phyloP scores from a whole-genome alignment of 805 yeast species.

The Zygotorulaspora danielsina region DNA sequence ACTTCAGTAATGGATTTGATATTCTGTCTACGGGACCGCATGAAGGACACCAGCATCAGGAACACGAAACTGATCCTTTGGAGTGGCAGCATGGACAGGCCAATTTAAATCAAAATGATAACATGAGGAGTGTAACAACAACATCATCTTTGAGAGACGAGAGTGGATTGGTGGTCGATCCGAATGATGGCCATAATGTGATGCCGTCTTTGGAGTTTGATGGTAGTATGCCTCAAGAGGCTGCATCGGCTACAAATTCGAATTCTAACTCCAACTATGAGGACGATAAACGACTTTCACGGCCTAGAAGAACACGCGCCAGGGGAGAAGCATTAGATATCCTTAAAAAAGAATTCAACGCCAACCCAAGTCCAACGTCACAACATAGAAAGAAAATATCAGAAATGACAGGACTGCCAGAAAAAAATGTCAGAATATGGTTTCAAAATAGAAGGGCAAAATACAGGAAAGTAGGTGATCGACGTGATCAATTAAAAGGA shows the following conservation, averaged over 20 bases:
- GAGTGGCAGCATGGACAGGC: constrained; percentile 1
- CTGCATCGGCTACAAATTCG: background rate
- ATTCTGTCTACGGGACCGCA: constrained; percentile 12
- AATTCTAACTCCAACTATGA: background rate
- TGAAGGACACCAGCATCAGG: constrained; percentile 1
- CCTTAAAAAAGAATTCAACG: constrained; percentile 62
- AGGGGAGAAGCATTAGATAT: constrained; percentile 74
- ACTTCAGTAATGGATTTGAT: constrained; percentile 11
- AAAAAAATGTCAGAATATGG: constrained; percentile 88
- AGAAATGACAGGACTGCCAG: constrained; percentile 72
- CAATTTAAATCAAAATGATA: background rate
- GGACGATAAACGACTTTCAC: constrained; percentile 22
- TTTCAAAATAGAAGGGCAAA: constrained; percentile 86
- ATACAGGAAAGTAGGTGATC: constrained; percentile 48
- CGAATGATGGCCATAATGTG: background rate
- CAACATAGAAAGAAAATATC: constrained; percentile 67
- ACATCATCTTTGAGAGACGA: background rate
- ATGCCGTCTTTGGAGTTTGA: background rate
- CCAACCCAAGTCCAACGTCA: constrained; percentile 72
- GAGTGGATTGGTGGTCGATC: background rate
- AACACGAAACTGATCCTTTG: background rate
- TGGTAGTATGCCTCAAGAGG: background rate
- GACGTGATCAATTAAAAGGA: constrained; percentile 6
- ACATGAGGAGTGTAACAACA: no score
- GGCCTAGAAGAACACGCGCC: constrained; percentile 60